Evolutionary conservation across 2,329 filamentous ascomycete genomes (phyloP), one percentile per base, ranked within the genome.

Genomic region (Stylonectria norvegica): DNA sequence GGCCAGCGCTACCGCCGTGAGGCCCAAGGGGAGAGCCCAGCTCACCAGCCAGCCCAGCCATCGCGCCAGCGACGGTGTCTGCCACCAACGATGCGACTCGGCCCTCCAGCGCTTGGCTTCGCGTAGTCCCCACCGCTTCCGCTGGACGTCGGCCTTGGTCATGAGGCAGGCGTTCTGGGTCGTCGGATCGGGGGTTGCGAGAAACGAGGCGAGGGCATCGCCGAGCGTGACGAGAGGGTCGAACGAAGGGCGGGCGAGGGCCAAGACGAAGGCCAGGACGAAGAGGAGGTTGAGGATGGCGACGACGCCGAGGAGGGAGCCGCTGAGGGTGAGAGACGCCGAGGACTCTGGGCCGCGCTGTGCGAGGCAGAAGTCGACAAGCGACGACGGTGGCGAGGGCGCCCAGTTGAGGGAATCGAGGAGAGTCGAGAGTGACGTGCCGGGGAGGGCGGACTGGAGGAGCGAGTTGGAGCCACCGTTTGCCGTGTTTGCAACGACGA

Each of bases 171-270:
- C 61, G 14, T 63, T 65, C 19, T 59, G 60, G 0, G 72, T 75
- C 2, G 62, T 64, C 1, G 56, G 54, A 49, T 77, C 73, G 0
- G 72, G 67, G 2, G 65, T 61, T 10, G 59, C 56, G 32, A 77
- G 65, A 40, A 77, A 76, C 2, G 73, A 76, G 5, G 65, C 53
- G n/a, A 77, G 59, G 19, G 70, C 70, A 45, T 77, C 74, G 20
- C 73, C 73, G 3, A 76, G 61, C 1, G 72, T 76, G 12, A 70
- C 66, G 4, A 77, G 64, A 1, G 71, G 72, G 12, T 59, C 56
- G 48, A 71, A 69, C 14, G 57, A 22, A 56, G 53, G 31, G 49
- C 45, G 42, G 52, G 60, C 53, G 31, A 69, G 56, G 5, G 60
- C 60, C 30, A 68, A 45, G 2, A 65, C 57, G 45, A 72, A 68